A percentile compares a stretch with the other conserved stretches of the same genome.
These are phyloP conservation scores for Geum urbanum DNA, from an alignment of 306 rosid genomes.

Conservation along the genomic window DNA sequence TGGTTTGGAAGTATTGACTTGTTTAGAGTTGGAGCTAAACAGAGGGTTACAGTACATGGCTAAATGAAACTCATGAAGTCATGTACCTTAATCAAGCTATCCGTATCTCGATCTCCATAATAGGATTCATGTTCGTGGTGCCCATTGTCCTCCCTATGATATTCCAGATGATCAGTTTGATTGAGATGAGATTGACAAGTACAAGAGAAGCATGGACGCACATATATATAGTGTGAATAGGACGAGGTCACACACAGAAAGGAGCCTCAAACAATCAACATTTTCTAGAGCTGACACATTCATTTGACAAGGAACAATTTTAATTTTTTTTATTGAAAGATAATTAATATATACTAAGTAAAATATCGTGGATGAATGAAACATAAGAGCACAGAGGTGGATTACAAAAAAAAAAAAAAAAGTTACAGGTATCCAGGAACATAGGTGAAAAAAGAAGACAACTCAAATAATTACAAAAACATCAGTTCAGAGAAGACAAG, in stretches of 20 bases:
- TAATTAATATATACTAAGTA: background rate
- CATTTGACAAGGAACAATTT: background rate
- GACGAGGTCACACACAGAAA: background rate
- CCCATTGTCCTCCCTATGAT: constrained; percentile 77
- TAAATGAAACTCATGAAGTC: constrained; percentile 17
- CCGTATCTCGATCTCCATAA: constrained; percentile 93
- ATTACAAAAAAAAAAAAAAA: background rate
- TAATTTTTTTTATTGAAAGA: too few relatives aligned
- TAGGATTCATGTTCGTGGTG: constrained; percentile 97
- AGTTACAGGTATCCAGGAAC: background rate
- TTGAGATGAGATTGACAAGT: background rate
- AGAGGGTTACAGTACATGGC: constrained; percentile 11
- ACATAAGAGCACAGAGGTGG: background rate
- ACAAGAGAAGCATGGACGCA: background rate
- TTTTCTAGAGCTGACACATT: background rate
- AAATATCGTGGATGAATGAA: background rate
- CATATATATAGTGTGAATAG: background rate
- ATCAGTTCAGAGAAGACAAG: background rate
- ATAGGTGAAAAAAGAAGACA: background rate
- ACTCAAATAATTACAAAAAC: background rate
- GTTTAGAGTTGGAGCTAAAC: constrained; percentile 15
- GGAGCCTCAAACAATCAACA: background rate
- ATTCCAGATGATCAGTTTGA: constrained; percentile 11
- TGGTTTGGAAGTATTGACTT: constrained; percentile 6
- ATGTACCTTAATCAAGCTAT: constrained; percentile 76